Evolutionary conservation across 148 eudicot genomes (phyloP), one percentile per base, ranked within the genome.

Genomic region (Rhododendron henanense): DNA sequence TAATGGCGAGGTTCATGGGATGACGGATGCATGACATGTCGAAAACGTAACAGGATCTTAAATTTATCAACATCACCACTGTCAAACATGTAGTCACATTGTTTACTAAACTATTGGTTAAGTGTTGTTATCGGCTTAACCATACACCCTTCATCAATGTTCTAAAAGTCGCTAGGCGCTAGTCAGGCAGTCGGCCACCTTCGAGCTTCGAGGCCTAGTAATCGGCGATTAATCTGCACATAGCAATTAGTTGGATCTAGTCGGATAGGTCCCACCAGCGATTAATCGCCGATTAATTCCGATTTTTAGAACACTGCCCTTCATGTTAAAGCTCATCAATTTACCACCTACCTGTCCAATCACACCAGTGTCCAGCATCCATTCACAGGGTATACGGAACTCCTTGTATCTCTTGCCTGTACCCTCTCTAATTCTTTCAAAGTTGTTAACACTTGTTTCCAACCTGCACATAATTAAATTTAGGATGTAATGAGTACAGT

Each of bases 351-450:
- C 98, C 98, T 92, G 93, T 48, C 95, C 96, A 83, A 92, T 61
- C 59, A 91, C 74, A 15, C 95, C 96, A 28, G 87, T 87, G 87
- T 94, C 95, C 81, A 91, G 86, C 94, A 96, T 92, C 98, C 98
- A 96, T 84, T 92, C 90, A 89, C 92, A 91, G 23, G 98, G 98
- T 71, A 96, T 94, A 48, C 90, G 92, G 45, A 92, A 83, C 33
- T 91, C 93, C 88, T 85, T 92, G 89, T 93, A 96, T 88, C 90
- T 87, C 82, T 89, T 93, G 79, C 93, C 81, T 71, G 94, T 87
- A 6, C 92, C 94, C 73, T 96, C 98, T 81, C 98, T 94, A 21
- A 86, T 85, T 88, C 93, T 92, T 48, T 94, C 95, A 31, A 93
- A 85, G 85, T 91, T 91, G 87, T 86, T 87, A 31, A 83, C 89